Evolutionary conservation across 805 yeast genomes (phyloP).

Genomic region (Ogataea allantospora): DNA sequence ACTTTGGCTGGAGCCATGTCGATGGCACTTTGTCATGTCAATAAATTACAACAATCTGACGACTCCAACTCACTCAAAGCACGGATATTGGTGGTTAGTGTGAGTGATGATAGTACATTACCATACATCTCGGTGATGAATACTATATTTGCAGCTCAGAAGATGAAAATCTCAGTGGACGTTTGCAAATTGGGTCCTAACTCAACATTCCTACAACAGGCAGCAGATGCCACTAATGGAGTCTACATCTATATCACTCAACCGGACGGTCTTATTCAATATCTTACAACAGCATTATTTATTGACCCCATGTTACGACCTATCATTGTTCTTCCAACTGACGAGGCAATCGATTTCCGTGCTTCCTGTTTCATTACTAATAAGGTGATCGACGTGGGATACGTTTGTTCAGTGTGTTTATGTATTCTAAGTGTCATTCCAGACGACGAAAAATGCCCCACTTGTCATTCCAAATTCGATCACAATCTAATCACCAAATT

Average conservation of each 20-base stretch:
- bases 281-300: conserved; percentile 75
- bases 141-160: conserved; percentile 92
- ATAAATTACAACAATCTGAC: conserved; percentile 56
- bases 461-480: conserved; percentile 81
- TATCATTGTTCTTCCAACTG: conserved; percentile 77
- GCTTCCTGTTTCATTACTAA: conserved; percentile 93
- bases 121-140: conserved; percentile 94
- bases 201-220: conserved; percentile 89
- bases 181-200: conserved; percentile 75
- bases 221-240: conserved; percentile 93
- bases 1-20: conserved; percentile 77
- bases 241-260: conserved; percentile 69
- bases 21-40: conserved; percentile 76
- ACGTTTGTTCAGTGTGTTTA: conserved; percentile 90
- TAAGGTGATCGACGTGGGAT: conserved; percentile 89
- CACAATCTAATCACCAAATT: conserved; percentile 55
- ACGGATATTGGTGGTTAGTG: conserved; percentile 58
- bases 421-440: conserved; percentile 78
- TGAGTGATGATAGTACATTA: conserved; percentile 71
- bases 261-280: conserved; percentile 79
- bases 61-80: conserved; percentile 55
- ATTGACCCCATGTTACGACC: conserved; percentile 81
- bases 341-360: conserved; percentile 83
- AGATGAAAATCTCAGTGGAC: conserved; percentile 84
- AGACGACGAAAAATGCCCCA: conserved; percentile 68